Evolutionary conservation across 2,329 filamentous ascomycete species (phyloP), one percentile per base, ranked within the genome.

Genomic region (Aureobasidium sp.): DNA sequence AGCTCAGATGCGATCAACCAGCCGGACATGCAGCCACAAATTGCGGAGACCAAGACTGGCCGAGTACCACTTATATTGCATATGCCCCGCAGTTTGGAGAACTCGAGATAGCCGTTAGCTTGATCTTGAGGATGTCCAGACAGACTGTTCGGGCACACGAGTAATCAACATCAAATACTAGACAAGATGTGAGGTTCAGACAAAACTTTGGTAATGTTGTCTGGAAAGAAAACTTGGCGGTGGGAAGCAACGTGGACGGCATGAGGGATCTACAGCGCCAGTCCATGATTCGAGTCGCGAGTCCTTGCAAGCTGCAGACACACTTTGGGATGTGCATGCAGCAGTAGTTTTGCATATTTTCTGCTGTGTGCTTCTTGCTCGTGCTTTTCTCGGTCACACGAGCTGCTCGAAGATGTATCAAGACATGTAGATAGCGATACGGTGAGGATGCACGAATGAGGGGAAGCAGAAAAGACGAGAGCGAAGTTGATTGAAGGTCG

Each of bases 261-360:
- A 58, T 58, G 54, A 29, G n/a, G 6, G 54, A 59, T 59, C 57
- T 45, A 59, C 57, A 59, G 27, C 57, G 57, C 57, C 57, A 59
- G 45, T 32, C 34, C 32, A 42, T 27, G 44, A 27, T 27, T 49
- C n/a, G 45, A 59, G 25, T 42, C 36, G 21, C n/a, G 16, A 50
- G 30, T 37, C 42, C 42, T 59, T 59, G 54, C 44, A 50, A 34
- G 21, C 21, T 21, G 21, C 21, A 21, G 21, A 21, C 21, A 42
- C 15, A 13, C n/a, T 21, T 41, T 39, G 15, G 53, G 34, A 45
- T 44, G 41, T 45, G 29, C 54, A 48, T 58, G 54, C 54, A 58
- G 54, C 41, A 45, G 41, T 57, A 44, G 41, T 44, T 44, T 25
- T 21, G 41, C 41, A 44, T 44, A 27, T 25, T 9, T 27, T 16